Evolutionary conservation across 2,329 filamentous ascomycete species (phyloP).

Genomic region (Ambrosiella xylebori): DNA sequence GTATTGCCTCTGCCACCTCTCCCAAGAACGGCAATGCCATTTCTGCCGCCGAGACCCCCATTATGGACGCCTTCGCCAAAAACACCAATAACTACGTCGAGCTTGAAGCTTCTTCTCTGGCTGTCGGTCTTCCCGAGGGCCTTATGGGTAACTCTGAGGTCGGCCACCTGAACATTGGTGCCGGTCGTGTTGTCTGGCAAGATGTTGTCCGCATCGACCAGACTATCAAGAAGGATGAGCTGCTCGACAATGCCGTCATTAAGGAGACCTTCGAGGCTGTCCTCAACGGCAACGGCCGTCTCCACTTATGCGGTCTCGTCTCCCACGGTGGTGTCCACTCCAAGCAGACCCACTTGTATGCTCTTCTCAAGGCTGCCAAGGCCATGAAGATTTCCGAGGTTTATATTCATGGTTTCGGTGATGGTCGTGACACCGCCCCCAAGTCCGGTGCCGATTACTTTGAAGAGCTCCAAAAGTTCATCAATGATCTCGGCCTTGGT

Average conservation of each 20-base stretch:
- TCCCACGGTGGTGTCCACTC: slow-evolving; percentile 94
- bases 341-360: slow-evolving; percentile 85
- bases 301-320: slow-evolving; percentile 82
- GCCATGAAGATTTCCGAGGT: slow-evolving; percentile 73
- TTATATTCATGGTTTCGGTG: slow-evolving; percentile 97
- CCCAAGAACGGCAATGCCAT: slow-evolving; percentile 89
- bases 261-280: slow-evolving; percentile 59
- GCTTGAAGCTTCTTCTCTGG: slow-evolving; percentile 88
- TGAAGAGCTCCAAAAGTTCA: slow-evolving; percentile 64
- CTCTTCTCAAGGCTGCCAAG: slow-evolving; percentile 78
- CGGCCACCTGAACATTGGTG: slow-evolving; percentile 95
- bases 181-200: slow-evolving; percentile 95
- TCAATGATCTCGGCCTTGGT: slow-evolving; percentile 69
- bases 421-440: slow-evolving; percentile 93
- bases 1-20: slow-evolving; percentile 63
- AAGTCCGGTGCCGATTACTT: slow-evolving; percentile 83
- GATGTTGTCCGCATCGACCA: slow-evolving; percentile 93
- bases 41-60: slow-evolving; percentile 75
- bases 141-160: slow-evolving; percentile 99
- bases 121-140: slow-evolving; percentile 87
- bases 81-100: slow-evolving; percentile 72
- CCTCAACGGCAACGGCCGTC: slow-evolving; percentile 74
- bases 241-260: slow-evolving; percentile 62
- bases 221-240: slow-evolving; percentile 69
- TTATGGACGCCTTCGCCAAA: slow-evolving; percentile 84